Percentiles rank a stretch among this genome's conserved stretches.
These are phyloP conservation scores for Cyphellophora europaea DNA, from an alignment of 2,329 filamentous ascomycete genomes.

Conservation along the genomic window DNA sequence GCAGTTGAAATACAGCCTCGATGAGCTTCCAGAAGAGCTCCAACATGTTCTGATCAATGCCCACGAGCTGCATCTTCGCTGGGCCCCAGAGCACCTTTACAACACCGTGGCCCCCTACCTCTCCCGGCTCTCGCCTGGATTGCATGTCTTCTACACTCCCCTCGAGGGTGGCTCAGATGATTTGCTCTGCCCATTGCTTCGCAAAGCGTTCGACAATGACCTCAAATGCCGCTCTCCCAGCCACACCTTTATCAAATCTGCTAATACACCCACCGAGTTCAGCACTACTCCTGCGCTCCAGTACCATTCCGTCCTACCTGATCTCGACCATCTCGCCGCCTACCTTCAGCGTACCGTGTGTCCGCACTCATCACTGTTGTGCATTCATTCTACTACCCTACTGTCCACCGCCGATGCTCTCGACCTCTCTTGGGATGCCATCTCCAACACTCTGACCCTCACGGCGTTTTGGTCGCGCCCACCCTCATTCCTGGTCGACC, in stretches of 20 bases:
- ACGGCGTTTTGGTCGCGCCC: constrained; percentile 51
- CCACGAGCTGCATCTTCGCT: constrained; percentile 69
- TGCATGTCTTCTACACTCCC: constrained; percentile 73
- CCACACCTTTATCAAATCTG: constrained; percentile 54
- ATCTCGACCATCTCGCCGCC: constrained; percentile 44
- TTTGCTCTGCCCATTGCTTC: constrained; percentile 50
- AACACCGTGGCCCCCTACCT: constrained; percentile 58
- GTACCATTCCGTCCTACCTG: constrained; percentile 58
- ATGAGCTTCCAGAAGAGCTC: constrained; percentile 64
- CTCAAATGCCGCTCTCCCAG: constrained; percentile 45
- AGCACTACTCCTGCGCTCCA: constrained; percentile 56
- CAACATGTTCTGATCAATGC: constrained; percentile 49
- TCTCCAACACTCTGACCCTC: constrained; percentile 55
- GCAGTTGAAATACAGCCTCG: constrained; percentile 61
- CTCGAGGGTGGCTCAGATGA: constrained; percentile 14
- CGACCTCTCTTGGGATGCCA: constrained; percentile 69
- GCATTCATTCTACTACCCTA: constrained; percentile 41
- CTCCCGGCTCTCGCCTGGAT: constrained; percentile 66
- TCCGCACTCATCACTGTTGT: constrained; percentile 34
- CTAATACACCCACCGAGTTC: constrained; percentile 48
- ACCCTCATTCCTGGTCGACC: constrained; percentile 15
- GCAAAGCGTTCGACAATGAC: constrained; percentile 43
- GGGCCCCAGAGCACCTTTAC: constrained; percentile 55
- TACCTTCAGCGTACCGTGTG: constrained; percentile 49
- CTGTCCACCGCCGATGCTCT: constrained; percentile 48